phyloP scores from a whole-genome alignment of 2,329 filamentous ascomycete species.

The Trichophyton schoenleinii region DNA sequence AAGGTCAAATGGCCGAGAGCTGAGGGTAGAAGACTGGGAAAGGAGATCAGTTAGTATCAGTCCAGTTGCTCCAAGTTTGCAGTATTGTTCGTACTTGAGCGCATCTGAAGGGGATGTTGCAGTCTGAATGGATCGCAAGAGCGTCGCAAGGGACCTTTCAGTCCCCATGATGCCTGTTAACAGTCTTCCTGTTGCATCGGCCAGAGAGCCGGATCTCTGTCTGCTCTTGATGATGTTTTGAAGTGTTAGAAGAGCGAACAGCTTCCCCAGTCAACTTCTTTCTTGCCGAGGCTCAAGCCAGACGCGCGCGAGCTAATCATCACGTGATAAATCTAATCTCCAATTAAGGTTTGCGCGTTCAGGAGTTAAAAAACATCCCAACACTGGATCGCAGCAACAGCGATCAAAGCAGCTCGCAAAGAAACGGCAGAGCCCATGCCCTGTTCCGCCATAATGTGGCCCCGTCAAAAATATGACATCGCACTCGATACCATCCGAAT shows the following conservation, averaged over 20 bases:
- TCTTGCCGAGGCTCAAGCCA: background rate
- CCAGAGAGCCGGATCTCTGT: background rate
- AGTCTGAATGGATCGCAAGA: slow-evolving; percentile 49
- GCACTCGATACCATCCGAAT: slow-evolving; percentile 32
- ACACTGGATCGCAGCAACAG: background rate
- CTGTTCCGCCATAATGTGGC: background rate
- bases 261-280: background rate
- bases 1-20: slow-evolving; percentile 35
- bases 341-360: background rate
- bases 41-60: slow-evolving; percentile 11
- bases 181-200: background rate
- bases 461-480: background rate
- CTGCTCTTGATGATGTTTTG: background rate
- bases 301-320: background rate
- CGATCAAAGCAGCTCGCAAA: background rate
- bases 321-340: background rate
- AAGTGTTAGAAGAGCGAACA: background rate
- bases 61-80: slow-evolving; percentile 16
- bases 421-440: background rate
- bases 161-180: slow-evolving; percentile 37
- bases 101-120: slow-evolving; percentile 48
- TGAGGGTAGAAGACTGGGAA: slow-evolving; percentile 40
- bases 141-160: slow-evolving; percentile 47
- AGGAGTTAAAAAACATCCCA: background rate
- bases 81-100: slow-evolving; percentile 36